Percentiles rank a stretch among this genome's conserved stretches.
Evolutionary conservation across 257 asterid species (phyloP).

Genomic region (Knoxia roxburghii): DNA sequence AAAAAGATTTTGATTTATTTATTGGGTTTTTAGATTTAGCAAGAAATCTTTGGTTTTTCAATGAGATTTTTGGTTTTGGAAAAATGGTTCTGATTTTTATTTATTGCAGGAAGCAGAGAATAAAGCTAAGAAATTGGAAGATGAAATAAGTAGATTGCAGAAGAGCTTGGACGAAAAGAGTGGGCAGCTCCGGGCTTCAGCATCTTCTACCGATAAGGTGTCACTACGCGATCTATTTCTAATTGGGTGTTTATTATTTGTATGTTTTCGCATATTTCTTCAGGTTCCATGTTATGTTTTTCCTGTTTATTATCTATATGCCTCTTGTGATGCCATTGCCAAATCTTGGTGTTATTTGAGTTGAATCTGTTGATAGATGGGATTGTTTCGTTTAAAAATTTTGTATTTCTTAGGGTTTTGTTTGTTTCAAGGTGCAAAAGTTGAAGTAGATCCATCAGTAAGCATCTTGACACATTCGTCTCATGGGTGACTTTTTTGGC

Average conservation of each 20-base stretch:
- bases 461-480: slow-evolving; percentile 30
- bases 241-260: background rate
- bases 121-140: slow-evolving; percentile 65
- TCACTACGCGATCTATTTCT: background rate
- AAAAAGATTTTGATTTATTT: background rate
- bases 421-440: slow-evolving; percentile 10
- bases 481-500: slow-evolving; percentile 38
- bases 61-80: slow-evolving; percentile 2
- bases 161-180: slow-evolving; percentile 52
- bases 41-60: background rate
- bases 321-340: no score
- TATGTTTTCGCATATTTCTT: background rate
- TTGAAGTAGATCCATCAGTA: slow-evolving; percentile 28
- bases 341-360: background rate
- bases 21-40: background rate
- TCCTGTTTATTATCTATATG: no score
- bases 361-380: slow-evolving; percentile 13
- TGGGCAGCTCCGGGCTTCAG: slow-evolving; percentile 51
- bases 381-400: slow-evolving; percentile 4
- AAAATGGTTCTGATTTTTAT: background rate
- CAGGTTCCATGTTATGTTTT: no score
- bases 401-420: slow-evolving; percentile 14
- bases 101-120: slow-evolving; percentile 56
- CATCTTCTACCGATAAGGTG: slow-evolving; percentile 60
- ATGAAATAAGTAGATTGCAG: slow-evolving; percentile 53